phyloP scores from a whole-genome alignment of 148 eudicot genomes.

The Vaccinium myrtillus region DNA sequence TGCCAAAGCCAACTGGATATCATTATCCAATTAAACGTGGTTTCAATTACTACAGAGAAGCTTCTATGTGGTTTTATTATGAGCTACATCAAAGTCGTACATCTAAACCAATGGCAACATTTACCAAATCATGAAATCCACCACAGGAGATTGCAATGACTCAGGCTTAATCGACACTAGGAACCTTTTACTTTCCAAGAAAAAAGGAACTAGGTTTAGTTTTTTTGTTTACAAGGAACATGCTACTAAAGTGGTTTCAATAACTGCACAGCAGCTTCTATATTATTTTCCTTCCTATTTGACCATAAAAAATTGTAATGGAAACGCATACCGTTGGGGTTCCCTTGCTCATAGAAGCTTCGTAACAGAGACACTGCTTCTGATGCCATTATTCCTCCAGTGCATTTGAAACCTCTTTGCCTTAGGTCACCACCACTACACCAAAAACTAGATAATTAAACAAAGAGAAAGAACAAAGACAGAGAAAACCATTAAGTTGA shows the following conservation, averaged over 20 bases:
- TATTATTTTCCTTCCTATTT: background rate
- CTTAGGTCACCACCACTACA: constrained; percentile 22
- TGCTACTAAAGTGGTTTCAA: background rate
- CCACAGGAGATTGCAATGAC: background rate
- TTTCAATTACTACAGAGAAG: too few species aligned
- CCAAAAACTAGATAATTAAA: background rate
- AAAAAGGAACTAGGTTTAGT: background rate
- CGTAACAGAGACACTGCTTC: constrained; percentile 74
- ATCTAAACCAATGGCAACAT: background rate
- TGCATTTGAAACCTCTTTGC: constrained; percentile 55
- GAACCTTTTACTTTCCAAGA: background rate
- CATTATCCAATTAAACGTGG: too few species aligned
- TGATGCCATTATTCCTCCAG: constrained; percentile 76
- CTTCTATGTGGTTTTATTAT: too few species aligned
- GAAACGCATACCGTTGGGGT: constrained; percentile 59
- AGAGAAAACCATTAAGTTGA: background rate
- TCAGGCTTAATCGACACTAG: background rate
- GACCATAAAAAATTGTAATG: background rate
- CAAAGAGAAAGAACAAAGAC: background rate
- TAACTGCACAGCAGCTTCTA: background rate
- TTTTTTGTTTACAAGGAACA: background rate
- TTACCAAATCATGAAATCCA: background rate
- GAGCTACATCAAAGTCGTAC: too few species aligned
- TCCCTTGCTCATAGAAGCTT: constrained; percentile 82
- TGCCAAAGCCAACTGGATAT: too few species aligned